A percentile compares a stretch with the other conserved stretches of the same genome.
phyloP scores from a whole-genome alignment of 177 flowering plant genomes.

The Vitis hybrid region DNA sequence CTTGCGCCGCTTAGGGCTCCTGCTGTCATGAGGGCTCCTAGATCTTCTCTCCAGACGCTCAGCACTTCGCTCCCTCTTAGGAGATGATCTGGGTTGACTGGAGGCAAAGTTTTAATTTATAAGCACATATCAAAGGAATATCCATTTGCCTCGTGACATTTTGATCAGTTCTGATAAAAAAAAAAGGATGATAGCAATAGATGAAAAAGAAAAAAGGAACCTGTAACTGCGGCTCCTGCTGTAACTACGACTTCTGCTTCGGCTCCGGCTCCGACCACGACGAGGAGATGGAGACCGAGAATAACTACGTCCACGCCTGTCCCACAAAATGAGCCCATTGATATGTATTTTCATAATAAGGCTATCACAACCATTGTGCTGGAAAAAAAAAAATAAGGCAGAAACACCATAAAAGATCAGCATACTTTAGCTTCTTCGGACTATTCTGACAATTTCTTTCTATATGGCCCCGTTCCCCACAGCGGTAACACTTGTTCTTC shows the following conservation, averaged over 20 bases:
- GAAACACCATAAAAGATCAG: not conserved
- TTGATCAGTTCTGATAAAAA: too few species aligned
- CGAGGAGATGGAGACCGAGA: conserved; percentile 78
- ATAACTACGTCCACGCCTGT: conserved; percentile 41
- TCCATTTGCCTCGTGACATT: too few species aligned
- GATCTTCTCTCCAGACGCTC: conserved; percentile 49
- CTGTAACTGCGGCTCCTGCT: conserved; percentile 89
- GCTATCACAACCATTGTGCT: too few species aligned
- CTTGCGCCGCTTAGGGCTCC: conserved; percentile 45
- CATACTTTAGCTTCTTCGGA: conserved; percentile 71
- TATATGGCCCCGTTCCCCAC: conserved; percentile 92
- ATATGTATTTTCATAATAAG: not conserved
- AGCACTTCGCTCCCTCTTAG: conserved; percentile 46
- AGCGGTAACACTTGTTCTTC: conserved; percentile 96
- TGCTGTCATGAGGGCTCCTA: conserved; percentile 50
- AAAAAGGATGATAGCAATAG: not conserved
- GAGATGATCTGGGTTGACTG: conserved; percentile 74
- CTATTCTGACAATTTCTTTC: conserved; percentile 91
- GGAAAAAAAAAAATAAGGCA: not conserved
- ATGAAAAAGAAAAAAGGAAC: conserved; percentile 23
- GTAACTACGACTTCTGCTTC: conserved; percentile 35
- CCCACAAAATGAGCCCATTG: not conserved
- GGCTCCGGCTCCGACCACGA: conserved; percentile 62
- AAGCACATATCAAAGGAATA: too few species aligned
- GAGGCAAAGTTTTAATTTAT: not conserved